Evolutionary conservation across 345 rosid species (phyloP).

Genomic region (Raphanus raphanistrum): DNA sequence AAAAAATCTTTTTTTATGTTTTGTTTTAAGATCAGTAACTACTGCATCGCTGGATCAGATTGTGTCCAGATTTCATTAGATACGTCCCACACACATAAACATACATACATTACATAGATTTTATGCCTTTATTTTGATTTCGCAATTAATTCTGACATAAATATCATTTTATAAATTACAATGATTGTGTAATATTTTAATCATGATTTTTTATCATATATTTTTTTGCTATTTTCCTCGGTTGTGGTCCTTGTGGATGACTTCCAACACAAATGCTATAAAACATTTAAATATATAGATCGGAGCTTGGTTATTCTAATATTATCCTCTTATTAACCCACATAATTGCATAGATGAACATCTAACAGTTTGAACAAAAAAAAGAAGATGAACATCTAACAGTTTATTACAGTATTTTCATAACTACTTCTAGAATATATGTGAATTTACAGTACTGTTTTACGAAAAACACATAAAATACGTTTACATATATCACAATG

Average conservation of each 20-base stretch:
- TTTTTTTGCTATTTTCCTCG: background rate
- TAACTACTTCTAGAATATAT: background rate
- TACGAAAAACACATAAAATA: background rate
- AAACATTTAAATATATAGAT: background rate
- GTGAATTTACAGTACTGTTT: background rate
- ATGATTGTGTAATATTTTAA: constrained; percentile 30
- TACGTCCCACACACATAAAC: constrained; percentile 42
- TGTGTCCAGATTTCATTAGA: constrained; percentile 62
- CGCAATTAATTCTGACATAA: constrained; percentile 17
- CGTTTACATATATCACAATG: background rate
- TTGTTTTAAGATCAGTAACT: constrained; percentile 49
- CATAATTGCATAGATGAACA: background rate
- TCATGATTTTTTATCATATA: background rate
- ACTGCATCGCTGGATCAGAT: constrained; percentile 98
- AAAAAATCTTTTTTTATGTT: background rate
- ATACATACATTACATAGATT: constrained; percentile 54
- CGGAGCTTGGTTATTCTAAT: background rate
- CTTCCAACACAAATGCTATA: background rate
- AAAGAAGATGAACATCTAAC: background rate
- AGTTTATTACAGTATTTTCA: background rate
- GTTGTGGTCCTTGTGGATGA: background rate
- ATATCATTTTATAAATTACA: constrained; percentile 11
- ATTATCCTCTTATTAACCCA: background rate
- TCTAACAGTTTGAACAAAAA: background rate
- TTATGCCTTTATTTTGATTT: constrained; percentile 47